These are phyloP conservation scores for Mortierella sp. DNA, from an alignment of 371 early-diverging fungal species.

Conservation along the genomic window DNA sequence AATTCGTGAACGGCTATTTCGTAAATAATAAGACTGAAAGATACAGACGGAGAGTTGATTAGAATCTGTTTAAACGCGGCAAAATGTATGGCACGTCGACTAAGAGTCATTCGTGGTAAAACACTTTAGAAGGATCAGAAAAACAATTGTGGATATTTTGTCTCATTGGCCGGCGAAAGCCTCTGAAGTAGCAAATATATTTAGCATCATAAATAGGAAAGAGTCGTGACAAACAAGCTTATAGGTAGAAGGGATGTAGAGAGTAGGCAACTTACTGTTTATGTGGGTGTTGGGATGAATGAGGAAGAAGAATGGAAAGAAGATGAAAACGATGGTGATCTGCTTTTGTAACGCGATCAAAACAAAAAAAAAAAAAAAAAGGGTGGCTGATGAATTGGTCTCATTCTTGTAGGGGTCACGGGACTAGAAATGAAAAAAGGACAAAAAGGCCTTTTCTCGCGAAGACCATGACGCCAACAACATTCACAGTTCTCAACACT, in stretches of 20 bases:
- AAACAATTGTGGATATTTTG: conserved; percentile 51
- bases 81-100: too few relatives aligned
- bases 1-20: background rate
- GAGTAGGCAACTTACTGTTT: background rate
- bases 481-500: background rate
- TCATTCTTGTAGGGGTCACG: too few relatives aligned
- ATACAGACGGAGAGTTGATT: background rate
- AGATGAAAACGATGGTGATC: background rate
- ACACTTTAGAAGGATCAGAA: conserved; percentile 17
- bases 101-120: background rate
- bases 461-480: background rate
- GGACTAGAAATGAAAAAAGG: too few relatives aligned
- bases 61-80: background rate
- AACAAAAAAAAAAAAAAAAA: conserved; percentile 4
- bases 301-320: background rate
- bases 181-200: conserved; percentile 61
- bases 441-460: too few relatives aligned
- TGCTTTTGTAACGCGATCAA: background rate
- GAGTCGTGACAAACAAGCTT: background rate
- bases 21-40: background rate
- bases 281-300: background rate
- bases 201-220: conserved; percentile 41
- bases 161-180: conserved; percentile 57
- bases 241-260: background rate
- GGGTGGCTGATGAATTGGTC: background rate